Evolutionary conservation across 225 moss, liverwort and hornwort genomes (phyloP), one percentile per base, ranked within the genome.

Genomic region (Asterella californica): DNA sequence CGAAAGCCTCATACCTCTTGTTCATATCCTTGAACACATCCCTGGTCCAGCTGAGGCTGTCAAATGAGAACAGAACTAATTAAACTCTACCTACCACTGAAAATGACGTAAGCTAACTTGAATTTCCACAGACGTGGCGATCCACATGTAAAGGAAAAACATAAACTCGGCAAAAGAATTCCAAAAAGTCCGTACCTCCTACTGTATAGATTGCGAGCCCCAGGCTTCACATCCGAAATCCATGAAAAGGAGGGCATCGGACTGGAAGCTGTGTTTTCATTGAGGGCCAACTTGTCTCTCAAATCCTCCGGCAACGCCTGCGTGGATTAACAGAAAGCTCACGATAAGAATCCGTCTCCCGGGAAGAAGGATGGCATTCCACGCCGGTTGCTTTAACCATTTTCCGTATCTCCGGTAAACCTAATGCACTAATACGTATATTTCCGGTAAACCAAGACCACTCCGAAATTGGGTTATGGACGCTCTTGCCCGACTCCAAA

Each of bases 221-320:
- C 80, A 30, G 88, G 88, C 75, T 84, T 88, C 61, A 86, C 86
- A 71, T 88, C 84, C 70, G 81, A 83, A 42, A 88, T 79, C 88
- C 88, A 88, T 34, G 88, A 88, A 78, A 88, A 84, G 0, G 88
- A 88, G 15, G 88, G 86, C 71, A 82, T 36, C 0, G 88, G 88
- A 75, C 88, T 88, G 36, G 88, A 52, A 61, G 82, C 82, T 19
- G 80, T 81, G 37, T 80, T 86, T 21, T 86, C 88, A n/a, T 83
- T 84, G 27, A 88, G 49, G 17, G 83, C 81, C 63, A 88, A 74
- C 65, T 88, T 88, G 37, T 84, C 79, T 53, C 68, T 88, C 77
- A 88, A 77, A 80, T 88, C 88, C 34, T 82, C 86, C 25, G 88
- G 86, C 73, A 88, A 77, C 19, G 88, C 88, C 88, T 88, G 86